Evolutionary conservation across 305 asterid species (phyloP), one percentile per base, ranked within the genome.

Genomic region (Fraxinus sp.): DNA sequence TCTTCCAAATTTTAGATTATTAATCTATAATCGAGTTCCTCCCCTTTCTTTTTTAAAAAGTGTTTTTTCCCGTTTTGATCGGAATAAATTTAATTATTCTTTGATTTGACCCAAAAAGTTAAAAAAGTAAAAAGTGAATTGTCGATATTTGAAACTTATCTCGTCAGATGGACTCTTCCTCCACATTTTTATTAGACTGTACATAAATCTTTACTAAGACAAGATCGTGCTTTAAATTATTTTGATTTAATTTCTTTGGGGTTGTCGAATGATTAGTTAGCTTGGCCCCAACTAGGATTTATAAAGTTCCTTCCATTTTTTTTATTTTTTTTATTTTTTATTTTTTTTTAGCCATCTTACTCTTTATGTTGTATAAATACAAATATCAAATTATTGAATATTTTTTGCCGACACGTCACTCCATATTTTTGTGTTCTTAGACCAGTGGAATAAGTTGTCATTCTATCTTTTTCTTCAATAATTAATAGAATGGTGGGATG

Each of bases 401-500:
- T 1, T 68, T 11, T 16, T 28, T 68, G 39, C 37, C 10, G 76
- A 14, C 24, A 5, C 46, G 11, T 71, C 13, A 71, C 49, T 32
- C 44, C 26, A 16, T 32, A 71, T 71, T 30, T 71, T 71, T 32
- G 44, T 14, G 39, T 33, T 35, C 26, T 57, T 5, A 32, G 46
- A 71, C 7, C 35, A 64, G 26, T 64, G 26, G 30, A 64, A 24
- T 64, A 28, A 30, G 46, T 71, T 16, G 44, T 70, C 22, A 71
- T 6, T 71, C 24, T 32, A 30, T 71, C 26, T 71, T 71, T 71
- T 71, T 33, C 46, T 71, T 33, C 46, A 16, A 33, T 44, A 33
- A 71, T 57, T 57, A 57, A 57, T 33, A n/a, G 76, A 72, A 72
- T 72, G 76, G 49, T 72, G 76, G 76, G 49, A 32, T 30, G 33